These are phyloP conservation scores for Nothopassalora personata DNA, from an alignment of 2,329 filamentous ascomycete genomes.

Conservation along the genomic window DNA sequence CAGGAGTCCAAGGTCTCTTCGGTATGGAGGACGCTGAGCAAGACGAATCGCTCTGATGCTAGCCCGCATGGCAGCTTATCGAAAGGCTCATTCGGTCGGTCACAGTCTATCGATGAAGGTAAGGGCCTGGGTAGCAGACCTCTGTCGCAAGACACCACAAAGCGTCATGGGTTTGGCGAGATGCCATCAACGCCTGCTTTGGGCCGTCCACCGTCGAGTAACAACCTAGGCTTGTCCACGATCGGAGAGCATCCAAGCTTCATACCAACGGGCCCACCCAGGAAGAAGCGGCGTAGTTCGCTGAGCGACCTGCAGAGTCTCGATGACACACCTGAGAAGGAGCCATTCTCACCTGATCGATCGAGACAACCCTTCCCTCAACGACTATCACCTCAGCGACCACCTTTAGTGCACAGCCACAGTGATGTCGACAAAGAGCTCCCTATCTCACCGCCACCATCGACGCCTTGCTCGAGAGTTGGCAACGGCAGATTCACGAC, in stretches of 20 bases:
- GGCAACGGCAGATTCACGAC: constrained; percentile 37
- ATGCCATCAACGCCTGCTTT: constrained; percentile 11
- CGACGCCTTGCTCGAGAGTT: constrained; percentile 34
- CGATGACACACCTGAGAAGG: constrained; percentile 43
- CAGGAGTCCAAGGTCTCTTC: constrained; percentile 66
- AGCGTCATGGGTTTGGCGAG: constrained; percentile 4
- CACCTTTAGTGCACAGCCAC: constrained; percentile 16
- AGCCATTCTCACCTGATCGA: constrained; percentile 17
- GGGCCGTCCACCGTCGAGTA: constrained; percentile 18
- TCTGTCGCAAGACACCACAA: constrained; percentile 51
- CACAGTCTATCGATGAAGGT: constrained; percentile 72
- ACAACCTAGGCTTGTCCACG: constrained; percentile 40
- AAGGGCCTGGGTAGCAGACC: constrained; percentile 46
- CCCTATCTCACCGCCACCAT: constrained; percentile 34
- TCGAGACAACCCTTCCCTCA: not conserved
- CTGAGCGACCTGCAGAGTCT: constrained; percentile 75
- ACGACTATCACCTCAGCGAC: constrained; percentile 17
- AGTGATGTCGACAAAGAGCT: constrained; percentile 25
- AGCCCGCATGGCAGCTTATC: constrained; percentile 61
- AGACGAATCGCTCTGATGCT: constrained; percentile 59
- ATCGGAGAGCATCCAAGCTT: constrained; percentile 47
- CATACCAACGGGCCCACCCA: constrained; percentile 43
- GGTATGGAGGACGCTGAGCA: constrained; percentile 84
- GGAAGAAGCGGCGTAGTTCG: constrained; percentile 84
- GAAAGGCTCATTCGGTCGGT: constrained; percentile 61